A percentile compares a stretch with the other conserved stretches of the same genome.
phyloP scores from a whole-genome alignment of 805 yeast genomes.

The Wickerhamiella azyma region DNA sequence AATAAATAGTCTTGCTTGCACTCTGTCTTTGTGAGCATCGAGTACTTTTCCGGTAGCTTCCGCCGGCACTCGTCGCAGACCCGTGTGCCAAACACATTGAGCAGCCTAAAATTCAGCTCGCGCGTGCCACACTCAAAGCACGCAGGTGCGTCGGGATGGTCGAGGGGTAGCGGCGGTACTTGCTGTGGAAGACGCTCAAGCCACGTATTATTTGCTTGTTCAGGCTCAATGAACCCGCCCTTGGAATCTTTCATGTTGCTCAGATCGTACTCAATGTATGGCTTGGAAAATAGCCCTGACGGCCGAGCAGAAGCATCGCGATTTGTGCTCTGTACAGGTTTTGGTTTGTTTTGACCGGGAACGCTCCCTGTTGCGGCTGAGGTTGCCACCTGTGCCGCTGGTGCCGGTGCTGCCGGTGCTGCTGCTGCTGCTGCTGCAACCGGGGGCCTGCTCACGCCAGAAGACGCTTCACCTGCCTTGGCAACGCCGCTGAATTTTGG shows the following conservation, averaged over 20 bases:
- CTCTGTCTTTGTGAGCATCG: slow-evolving; percentile 87
- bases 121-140: slow-evolving; percentile 73
- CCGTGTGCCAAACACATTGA: slow-evolving; percentile 48
- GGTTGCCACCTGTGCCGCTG: background rate
- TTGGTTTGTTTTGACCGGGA: background rate
- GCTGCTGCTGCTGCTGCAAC: background rate
- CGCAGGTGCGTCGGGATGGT: slow-evolving; percentile 58
- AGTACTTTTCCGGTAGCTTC: slow-evolving; percentile 70
- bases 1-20: slow-evolving; percentile 82
- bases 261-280: slow-evolving; percentile 44
- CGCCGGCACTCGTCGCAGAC: slow-evolving; percentile 74
- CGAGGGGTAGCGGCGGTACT: slow-evolving; percentile 27
- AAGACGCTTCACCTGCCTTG: background rate
- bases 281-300: slow-evolving; percentile 16
- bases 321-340: background rate
- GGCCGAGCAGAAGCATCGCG: slow-evolving; percentile 6
- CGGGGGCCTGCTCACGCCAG: background rate
- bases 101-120: slow-evolving; percentile 65
- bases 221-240: slow-evolving; percentile 67
- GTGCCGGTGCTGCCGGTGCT: slow-evolving; percentile 3
- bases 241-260: slow-evolving; percentile 77
- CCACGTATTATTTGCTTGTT: slow-evolving; percentile 20
- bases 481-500: background rate
- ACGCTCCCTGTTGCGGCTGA: too few species aligned
- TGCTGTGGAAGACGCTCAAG: slow-evolving; percentile 25